Conservation (phyloP, 2,329 filamentous ascomycete genomes). For the Hypoxylon sp. region DNA sequence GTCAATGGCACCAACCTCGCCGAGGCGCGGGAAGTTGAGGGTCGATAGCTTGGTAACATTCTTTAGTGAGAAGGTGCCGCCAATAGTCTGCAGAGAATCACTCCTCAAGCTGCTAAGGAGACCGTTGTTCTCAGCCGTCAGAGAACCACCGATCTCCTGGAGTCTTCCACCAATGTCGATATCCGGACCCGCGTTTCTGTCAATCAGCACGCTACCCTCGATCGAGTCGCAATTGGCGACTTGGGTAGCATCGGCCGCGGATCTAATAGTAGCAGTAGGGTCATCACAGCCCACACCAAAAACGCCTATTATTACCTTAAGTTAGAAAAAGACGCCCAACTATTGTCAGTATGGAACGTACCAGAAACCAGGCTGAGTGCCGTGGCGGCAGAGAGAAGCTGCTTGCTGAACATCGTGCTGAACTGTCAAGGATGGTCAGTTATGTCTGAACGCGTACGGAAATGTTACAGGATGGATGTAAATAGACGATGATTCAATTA, state of each 20-base stretch:
- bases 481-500: conserved; percentile 3
- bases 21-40: conserved; percentile 77
- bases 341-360: conserved; percentile 51
- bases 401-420: conserved; percentile 64
- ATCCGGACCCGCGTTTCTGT: conserved; percentile 66
- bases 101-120: conserved; percentile 74
- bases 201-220: conserved; percentile 77
- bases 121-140: conserved; percentile 73
- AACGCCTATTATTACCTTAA: conserved; percentile 44
- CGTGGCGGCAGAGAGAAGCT: conserved; percentile 63
- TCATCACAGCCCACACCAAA: conserved; percentile 55
- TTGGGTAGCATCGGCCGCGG: conserved; percentile 71
- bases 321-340: conserved; percentile 38
- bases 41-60: conserved; percentile 78
- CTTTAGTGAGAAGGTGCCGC: conserved; percentile 77
- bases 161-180: conserved; percentile 75
- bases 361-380: conserved; percentile 62
- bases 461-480: neutral
- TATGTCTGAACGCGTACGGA: conserved; percentile 5
- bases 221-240: conserved; percentile 77
- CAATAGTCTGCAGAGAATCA: conserved; percentile 74
- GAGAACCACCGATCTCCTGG: conserved; percentile 67
- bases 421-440: conserved; percentile 47
- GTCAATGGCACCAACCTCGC: conserved; percentile 74
- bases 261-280: conserved; percentile 70